These are phyloP conservation scores for Saccharomycopsis fermentans DNA, from an alignment of 805 yeast genomes.

Conservation along the genomic window DNA sequence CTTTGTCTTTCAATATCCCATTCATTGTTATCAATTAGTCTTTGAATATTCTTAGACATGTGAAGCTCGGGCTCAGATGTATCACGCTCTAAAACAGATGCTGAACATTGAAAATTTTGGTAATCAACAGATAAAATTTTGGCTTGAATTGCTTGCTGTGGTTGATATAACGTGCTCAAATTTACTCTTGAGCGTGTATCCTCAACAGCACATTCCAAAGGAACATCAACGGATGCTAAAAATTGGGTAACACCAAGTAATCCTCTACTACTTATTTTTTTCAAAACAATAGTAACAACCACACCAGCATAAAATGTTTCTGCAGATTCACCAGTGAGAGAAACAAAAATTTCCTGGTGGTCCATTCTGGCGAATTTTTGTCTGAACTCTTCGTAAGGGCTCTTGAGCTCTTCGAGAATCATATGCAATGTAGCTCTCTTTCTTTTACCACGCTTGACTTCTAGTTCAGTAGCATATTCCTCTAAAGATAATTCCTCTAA, in stretches of 20 bases:
- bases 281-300: constrained; percentile 66
- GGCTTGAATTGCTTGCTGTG: constrained; percentile 82
- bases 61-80: constrained; percentile 37
- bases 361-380: constrained; percentile 55
- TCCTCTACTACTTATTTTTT: constrained; percentile 43
- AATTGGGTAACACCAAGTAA: constrained; percentile 40
- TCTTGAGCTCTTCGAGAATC: constrained; percentile 79
- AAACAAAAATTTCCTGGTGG: constrained; percentile 68
- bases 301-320: constrained; percentile 58
- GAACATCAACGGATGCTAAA: constrained; percentile 51
- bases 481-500: constrained; percentile 82
- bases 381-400: constrained; percentile 81
- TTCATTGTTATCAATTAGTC: constrained; percentile 37
- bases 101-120: constrained; percentile 61
- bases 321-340: constrained; percentile 79
- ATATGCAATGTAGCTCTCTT: constrained; percentile 72
- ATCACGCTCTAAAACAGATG: constrained; percentile 60
- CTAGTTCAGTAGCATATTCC: constrained; percentile 87
- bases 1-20: constrained; percentile 79
- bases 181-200: constrained; percentile 37
- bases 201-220: constrained; percentile 35
- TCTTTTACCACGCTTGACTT: constrained; percentile 56
- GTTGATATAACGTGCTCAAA: constrained; percentile 35
- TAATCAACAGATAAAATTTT: constrained; percentile 63
- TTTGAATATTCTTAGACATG: constrained; percentile 22